These are phyloP conservation scores for Ceratonia siliqua DNA, from an alignment of 306 rosid genomes.

Conservation along the genomic window DNA sequence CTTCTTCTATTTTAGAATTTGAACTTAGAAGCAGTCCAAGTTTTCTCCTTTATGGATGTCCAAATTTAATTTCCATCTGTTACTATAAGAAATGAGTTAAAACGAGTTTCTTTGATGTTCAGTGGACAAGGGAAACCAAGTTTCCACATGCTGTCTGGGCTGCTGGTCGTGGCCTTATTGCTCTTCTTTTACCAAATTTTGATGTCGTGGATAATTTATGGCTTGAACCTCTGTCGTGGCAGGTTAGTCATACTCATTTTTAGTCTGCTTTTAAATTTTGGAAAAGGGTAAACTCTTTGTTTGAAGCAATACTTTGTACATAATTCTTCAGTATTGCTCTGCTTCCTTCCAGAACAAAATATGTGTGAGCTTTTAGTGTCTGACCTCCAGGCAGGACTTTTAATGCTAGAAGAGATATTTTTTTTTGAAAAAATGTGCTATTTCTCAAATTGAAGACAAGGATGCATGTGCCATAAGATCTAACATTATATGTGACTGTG, in stretches of 20 bases:
- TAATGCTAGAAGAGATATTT: background rate
- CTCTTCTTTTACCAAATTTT: slow-evolving; percentile 85
- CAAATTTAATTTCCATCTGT: slow-evolving; percentile 30
- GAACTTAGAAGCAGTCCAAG: background rate
- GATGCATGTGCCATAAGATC: background rate
- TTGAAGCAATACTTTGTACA: background rate
- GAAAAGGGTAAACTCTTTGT: background rate
- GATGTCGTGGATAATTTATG: slow-evolving; percentile 85
- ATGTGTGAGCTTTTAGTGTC: slow-evolving; percentile 4
- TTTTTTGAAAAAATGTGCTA: background rate
- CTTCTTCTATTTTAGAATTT: slow-evolving; percentile 29
- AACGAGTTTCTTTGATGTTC: slow-evolving; percentile 35
- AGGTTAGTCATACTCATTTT: slow-evolving; percentile 57
- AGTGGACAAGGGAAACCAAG: slow-evolving; percentile 94
- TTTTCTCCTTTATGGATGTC: slow-evolving; percentile 15
- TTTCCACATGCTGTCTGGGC: slow-evolving; percentile 99
- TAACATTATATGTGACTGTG: background rate
- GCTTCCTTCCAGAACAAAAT: slow-evolving; percentile 10
- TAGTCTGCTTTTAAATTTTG: slow-evolving; percentile 12
- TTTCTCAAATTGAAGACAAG: background rate
- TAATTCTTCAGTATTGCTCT: slow-evolving; percentile 10
- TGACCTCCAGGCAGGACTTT: slow-evolving; percentile 4
- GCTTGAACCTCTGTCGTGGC: slow-evolving; percentile 98
- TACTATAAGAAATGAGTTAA: slow-evolving; percentile 27
- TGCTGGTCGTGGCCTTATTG: slow-evolving; percentile 93